Evolutionary conservation across 768 basidiomycete genomes (phyloP).

Genomic region (Tricholoma hemisulphureum): DNA sequence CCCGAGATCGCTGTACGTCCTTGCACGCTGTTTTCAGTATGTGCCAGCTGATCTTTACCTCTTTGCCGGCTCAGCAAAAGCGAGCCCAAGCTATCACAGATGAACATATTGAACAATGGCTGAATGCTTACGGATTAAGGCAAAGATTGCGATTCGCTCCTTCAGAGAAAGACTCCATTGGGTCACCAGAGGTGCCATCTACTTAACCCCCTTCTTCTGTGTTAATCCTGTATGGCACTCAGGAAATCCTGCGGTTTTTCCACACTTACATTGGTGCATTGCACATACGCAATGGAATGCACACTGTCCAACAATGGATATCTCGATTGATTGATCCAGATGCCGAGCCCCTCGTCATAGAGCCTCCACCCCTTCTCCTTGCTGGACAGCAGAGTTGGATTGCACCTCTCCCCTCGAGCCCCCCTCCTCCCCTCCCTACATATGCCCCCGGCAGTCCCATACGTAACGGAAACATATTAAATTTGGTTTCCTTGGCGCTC

Average conservation of each 20-base stretch:
- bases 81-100: slow-evolving; percentile 34
- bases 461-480: slow-evolving; percentile 11
- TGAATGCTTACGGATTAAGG: slow-evolving; percentile 50
- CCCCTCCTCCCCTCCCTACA: slow-evolving; percentile 34
- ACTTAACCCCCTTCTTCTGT: background rate
- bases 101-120: slow-evolving; percentile 46
- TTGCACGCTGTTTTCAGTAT: background rate
- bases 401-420: slow-evolving; percentile 22
- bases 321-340: slow-evolving; percentile 54
- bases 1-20: slow-evolving; percentile 44
- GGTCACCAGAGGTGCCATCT: slow-evolving; percentile 26
- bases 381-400: slow-evolving; percentile 9
- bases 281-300: slow-evolving; percentile 54
- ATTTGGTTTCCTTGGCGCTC: slow-evolving; percentile 42
- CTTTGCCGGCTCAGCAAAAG: slow-evolving; percentile 20
- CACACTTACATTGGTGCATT: slow-evolving; percentile 66
- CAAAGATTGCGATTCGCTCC: slow-evolving; percentile 51
- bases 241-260: slow-evolving; percentile 61
- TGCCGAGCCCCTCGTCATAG: slow-evolving; percentile 11
- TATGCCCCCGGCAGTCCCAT: slow-evolving; percentile 10
- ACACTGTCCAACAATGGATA: slow-evolving; percentile 55
- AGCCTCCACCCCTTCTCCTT: slow-evolving; percentile 14
- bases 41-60: background rate
- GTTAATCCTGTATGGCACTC: background rate
- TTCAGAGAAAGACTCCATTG: slow-evolving; percentile 33